These are phyloP conservation scores for Pharnaceum exiguum DNA, from an alignment of 148 eudicot genomes.

Conservation along the genomic window DNA sequence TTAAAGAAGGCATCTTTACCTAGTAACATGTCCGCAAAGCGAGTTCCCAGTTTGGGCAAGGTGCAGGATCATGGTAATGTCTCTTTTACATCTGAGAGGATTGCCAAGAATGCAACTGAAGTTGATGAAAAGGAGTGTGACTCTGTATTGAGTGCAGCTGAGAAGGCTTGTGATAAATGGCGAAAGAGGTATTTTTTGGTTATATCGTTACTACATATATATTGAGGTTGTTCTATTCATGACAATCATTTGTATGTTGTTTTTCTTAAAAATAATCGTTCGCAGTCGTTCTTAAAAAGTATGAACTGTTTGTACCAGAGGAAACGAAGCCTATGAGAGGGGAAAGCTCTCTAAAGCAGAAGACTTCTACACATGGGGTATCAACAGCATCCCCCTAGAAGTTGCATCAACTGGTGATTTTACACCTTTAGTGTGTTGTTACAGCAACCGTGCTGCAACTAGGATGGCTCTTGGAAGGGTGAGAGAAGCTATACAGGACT, in stretches of 20 bases:
- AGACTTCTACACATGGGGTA: conserved; percentile 71
- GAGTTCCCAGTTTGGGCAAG: conserved; percentile 20
- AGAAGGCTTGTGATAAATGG: conserved; percentile 78
- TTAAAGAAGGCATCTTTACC: conserved; percentile 42
- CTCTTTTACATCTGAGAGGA: conserved; percentile 17
- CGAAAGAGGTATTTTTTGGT: conserved; percentile 52
- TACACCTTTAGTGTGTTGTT: conserved; percentile 76
- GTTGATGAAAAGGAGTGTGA: conserved; percentile 27
- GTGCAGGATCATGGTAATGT: conserved; percentile 21
- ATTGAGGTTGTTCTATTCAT: neutral
- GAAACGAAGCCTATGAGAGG: conserved; percentile 78
- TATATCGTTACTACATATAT: neutral
- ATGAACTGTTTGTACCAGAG: conserved; percentile 44
- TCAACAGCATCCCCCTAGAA: conserved; percentile 38
- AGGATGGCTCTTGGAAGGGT: conserved; percentile 77
- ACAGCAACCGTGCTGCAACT: conserved; percentile 94
- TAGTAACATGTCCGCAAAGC: conserved; percentile 14
- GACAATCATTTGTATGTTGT: neutral
- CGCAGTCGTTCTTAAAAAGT: neutral
- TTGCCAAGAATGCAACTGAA: conserved; percentile 20
- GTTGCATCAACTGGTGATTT: conserved; percentile 27
- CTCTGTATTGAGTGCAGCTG: conserved; percentile 22
- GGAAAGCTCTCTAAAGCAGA: conserved; percentile 73
- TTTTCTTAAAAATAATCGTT: neutral
- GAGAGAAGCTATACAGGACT: conserved; percentile 80